Conservation (phyloP, 257 asterid species). For the Salvia splendens region DNA sequence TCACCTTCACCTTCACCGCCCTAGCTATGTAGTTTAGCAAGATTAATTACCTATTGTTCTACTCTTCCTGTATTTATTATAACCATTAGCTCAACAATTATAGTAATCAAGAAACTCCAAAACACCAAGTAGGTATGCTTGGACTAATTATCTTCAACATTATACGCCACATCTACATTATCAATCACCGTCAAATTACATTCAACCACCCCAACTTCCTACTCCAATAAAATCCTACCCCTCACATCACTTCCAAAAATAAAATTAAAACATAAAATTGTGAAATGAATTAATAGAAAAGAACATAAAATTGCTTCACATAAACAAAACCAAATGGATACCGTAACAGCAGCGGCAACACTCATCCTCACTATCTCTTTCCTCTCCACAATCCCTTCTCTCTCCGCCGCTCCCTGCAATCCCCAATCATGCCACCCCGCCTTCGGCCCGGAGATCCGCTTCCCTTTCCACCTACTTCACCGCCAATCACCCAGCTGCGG, state of each 20-base stretch:
- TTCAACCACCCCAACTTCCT: slow-evolving; percentile 3
- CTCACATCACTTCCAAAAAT: not conserved
- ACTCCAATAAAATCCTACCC: not conserved
- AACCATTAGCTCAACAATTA: not conserved
- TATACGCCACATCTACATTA: not conserved
- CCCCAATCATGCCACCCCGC: slow-evolving; percentile 48
- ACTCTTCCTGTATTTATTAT: not conserved
- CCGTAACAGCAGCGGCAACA: slow-evolving; percentile 7
- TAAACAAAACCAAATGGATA: slow-evolving; percentile 23
- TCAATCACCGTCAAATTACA: not conserved
- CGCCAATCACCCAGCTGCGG: slow-evolving; percentile 57
- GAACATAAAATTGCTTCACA: not conserved
- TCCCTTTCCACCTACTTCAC: slow-evolving; percentile 60
- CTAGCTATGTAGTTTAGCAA: not conserved
- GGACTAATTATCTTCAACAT: not conserved
- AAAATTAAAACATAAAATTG: not conserved
- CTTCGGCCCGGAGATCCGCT: slow-evolving; percentile 55
- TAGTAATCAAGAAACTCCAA: slow-evolving; percentile 23
- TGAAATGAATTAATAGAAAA: not conserved
- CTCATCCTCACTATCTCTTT: slow-evolving; percentile 27
- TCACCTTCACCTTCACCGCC: too few relatives aligned
- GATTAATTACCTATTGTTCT: not conserved
- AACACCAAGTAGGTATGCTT: not conserved
- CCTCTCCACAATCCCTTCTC: slow-evolving; percentile 22
- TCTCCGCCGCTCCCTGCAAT: slow-evolving; percentile 39